These are phyloP conservation scores for Nasturtium officinale DNA, from an alignment of 345 rosid species.

Conservation along the genomic window DNA sequence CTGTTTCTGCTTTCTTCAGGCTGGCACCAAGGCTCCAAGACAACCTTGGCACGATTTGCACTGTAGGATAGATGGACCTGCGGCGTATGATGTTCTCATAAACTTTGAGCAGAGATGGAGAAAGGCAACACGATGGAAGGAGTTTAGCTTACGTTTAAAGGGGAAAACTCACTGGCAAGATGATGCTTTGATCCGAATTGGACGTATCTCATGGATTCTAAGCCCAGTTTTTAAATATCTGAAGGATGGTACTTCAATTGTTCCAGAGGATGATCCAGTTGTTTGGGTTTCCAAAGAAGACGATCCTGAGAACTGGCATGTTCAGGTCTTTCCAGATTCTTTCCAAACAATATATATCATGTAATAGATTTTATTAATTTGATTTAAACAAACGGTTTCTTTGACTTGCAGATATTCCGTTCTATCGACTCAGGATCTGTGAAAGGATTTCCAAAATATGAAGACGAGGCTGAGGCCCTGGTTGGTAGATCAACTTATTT, in stretches of 20 bases:
- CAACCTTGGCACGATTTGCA: conserved; percentile 99
- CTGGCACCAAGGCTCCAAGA: conserved; percentile 76
- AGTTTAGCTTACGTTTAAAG: conserved; percentile 62
- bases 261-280: conserved; percentile 58
- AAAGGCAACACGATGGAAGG: conserved; percentile 78
- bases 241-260: conserved; percentile 48
- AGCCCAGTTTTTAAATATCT: conserved; percentile 55
- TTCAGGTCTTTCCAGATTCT: conserved; percentile 58
- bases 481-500: conserved; percentile 46
- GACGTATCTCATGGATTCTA: conserved; percentile 89
- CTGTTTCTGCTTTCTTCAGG: conserved; percentile 45
- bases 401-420: conserved; percentile 65
- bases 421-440: conserved; percentile 85
- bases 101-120: conserved; percentile 99
- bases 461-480: conserved; percentile 48
- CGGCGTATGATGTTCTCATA: conserved; percentile 90
- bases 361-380: conserved; percentile 1
- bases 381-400: conserved; percentile 7
- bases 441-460: conserved; percentile 74
- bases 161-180: conserved; percentile 70
- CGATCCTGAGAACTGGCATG: conserved; percentile 79
- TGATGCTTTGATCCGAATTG: conserved; percentile 79
- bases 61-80: conserved; percentile 88
- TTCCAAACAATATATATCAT: background rate
- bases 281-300: conserved; percentile 60